A percentile compares a stretch with the other conserved stretches of the same genome.
Conservation (phyloP, 805 yeast genomes). For the Candida chilensis region DNA sequence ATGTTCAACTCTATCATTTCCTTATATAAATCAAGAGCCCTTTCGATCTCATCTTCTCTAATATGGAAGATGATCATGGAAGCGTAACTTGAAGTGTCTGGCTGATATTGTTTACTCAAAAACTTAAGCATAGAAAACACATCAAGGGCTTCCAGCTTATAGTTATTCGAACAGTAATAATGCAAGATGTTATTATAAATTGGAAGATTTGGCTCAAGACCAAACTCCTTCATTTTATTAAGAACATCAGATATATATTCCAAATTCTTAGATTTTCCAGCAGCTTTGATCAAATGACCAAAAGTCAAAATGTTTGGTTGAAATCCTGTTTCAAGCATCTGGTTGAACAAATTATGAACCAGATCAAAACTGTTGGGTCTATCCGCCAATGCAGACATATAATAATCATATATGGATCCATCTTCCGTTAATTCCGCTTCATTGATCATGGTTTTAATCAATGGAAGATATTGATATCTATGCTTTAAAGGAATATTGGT, state of each 20-base stretch:
- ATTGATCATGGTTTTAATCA: slow-evolving; percentile 23
- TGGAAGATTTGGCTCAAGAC: slow-evolving; percentile 29
- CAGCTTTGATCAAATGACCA: slow-evolving; percentile 34
- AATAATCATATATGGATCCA: slow-evolving; percentile 20
- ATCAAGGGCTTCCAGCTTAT: slow-evolving; percentile 55
- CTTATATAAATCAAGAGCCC: slow-evolving; percentile 64
- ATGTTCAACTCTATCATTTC: slow-evolving; percentile 44
- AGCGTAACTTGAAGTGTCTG: slow-evolving; percentile 61
- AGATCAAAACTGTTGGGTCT: slow-evolving; percentile 11
- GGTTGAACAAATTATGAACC: slow-evolving; percentile 21
- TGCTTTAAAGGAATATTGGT: slow-evolving; percentile 29
- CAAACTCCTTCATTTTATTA: slow-evolving; percentile 22
- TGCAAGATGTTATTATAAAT: slow-evolving; percentile 53
- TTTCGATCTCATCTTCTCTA: slow-evolving; percentile 55
- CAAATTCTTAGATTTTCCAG: slow-evolving; percentile 29
- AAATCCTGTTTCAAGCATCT: slow-evolving; percentile 12
- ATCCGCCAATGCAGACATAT: slow-evolving; percentile 19
- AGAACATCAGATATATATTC: slow-evolving; percentile 26
- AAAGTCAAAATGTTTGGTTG: slow-evolving; percentile 26
- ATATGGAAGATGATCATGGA: slow-evolving; percentile 63
- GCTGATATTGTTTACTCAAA: slow-evolving; percentile 53
- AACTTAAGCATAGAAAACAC: slow-evolving; percentile 85
- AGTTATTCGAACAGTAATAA: slow-evolving; percentile 43
- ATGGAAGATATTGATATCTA: slow-evolving; percentile 19
- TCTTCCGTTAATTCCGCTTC: slow-evolving; percentile 20